Conservation (phyloP, 495 filamentous ascomycete genomes). For the Hypoxylon intermedium region DNA sequence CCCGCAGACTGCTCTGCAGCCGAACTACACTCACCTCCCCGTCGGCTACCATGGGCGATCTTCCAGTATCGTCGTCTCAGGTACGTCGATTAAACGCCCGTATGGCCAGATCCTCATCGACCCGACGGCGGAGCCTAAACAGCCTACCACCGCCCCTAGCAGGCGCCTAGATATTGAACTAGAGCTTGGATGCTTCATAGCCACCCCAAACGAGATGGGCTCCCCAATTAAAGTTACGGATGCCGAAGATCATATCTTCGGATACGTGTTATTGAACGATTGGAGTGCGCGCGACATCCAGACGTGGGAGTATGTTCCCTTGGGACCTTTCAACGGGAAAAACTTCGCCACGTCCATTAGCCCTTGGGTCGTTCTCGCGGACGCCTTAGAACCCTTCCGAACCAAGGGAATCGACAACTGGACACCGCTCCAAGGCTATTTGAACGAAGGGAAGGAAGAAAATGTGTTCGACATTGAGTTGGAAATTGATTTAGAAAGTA, state of each 20-base stretch:
- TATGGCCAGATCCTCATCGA: slow-evolving; percentile 81
- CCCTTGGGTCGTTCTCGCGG: slow-evolving; percentile 85
- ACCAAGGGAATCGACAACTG: slow-evolving; percentile 66
- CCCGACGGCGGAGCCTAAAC: slow-evolving; percentile 62
- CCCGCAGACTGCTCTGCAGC: slow-evolving; percentile 77
- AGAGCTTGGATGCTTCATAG: slow-evolving; percentile 85
- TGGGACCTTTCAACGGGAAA: slow-evolving; percentile 90
- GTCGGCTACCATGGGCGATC: slow-evolving; percentile 88
- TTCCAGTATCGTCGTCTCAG: slow-evolving; percentile 78
- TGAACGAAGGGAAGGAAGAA: slow-evolving; percentile 68
- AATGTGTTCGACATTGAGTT: slow-evolving; percentile 78
- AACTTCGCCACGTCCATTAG: slow-evolving; percentile 92
- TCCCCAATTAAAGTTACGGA: slow-evolving; percentile 63
- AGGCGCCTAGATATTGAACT: slow-evolving; percentile 84
- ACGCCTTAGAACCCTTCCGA: slow-evolving; percentile 77
- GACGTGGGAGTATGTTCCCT: slow-evolving; percentile 84
- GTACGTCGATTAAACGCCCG: slow-evolving; percentile 76
- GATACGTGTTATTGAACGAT: slow-evolving; percentile 90
- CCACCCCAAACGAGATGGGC: slow-evolving; percentile 70
- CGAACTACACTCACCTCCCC: slow-evolving; percentile 89
- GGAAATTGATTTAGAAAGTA: slow-evolving; percentile 74
- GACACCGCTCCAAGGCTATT: slow-evolving; percentile 69
- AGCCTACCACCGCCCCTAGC: slow-evolving; percentile 68
- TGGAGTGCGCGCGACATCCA: slow-evolving; percentile 95
- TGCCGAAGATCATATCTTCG: slow-evolving; percentile 82